Evolutionary conservation across 2,329 filamentous ascomycete species (phyloP), one percentile per base, ranked within the genome.

Genomic region (Colletotrichum tabaci): DNA sequence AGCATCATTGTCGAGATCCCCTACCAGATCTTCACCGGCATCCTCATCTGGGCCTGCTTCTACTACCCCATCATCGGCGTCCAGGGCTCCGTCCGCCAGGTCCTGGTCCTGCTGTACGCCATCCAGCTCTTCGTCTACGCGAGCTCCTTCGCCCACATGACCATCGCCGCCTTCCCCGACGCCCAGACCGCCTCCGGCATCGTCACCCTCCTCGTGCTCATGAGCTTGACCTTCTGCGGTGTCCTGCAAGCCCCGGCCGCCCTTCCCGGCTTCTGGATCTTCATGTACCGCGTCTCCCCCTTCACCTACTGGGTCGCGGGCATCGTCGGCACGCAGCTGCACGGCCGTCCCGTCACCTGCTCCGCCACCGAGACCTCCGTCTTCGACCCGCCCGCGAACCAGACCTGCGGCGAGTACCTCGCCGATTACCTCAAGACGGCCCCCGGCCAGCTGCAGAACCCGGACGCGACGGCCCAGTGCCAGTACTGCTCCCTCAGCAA

Each of bases 1-100:
- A 93, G 94, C 77, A 88, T 94, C 65, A 64, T 93, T 3, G 92
- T 93, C 60, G 93, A 95, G 78, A 85, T 94, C 1, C 92, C 92
- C 0, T 95, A 90, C 84, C 91, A 94, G 77, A 85, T 90, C 46
- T 66, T 94, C 12, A 88, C 90, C 1, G 90, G 87, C 15, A 81
- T 93, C 26, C 77, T 94, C 13, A 87, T 90, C 74, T 94, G 86
- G 76, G 86, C 87, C 1, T 88, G 85, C 77, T 93, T 91, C 84
- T 94, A 94, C 84, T 94, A 93, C 76, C 88, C 89, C 0, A 86
- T 91, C 2, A 77, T 84, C n/a, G 85, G 85, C 23, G 73, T 84
- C 4, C 85, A 87, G 71, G 80, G 74, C 42, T 84, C 86, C 1
- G 85, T 88, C 57, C 87, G 91, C 2, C 88, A 93, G 73, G 90